Base-by-base conservation (phyloP, 2,329 filamentous ascomycete genomes). In the Passalora sequoiae region DNA sequence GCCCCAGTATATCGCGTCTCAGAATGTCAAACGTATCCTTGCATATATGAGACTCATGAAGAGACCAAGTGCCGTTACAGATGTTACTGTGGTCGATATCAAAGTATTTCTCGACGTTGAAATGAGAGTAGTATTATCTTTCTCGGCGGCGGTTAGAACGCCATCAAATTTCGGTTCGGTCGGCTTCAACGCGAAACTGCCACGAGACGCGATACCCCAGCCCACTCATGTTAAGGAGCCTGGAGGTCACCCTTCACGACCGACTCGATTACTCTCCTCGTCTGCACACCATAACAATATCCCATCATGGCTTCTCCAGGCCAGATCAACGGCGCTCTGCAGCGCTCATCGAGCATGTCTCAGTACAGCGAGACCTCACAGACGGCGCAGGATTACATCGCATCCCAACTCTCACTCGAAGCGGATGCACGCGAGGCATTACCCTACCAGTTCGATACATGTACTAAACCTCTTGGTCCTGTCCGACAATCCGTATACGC, bases 381-480 rank as follows among this genome's bases (percentile, higher is more conserved):
- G 46, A 79, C 76, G 6, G 76, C 75, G 38, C 66, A 69, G 58
- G 70, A 74, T 64, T 97, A 94, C 63, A 88, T 98, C 55, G 81
- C 87, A 57, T 82, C 81, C 43, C 92, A 98, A 64, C 82, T 96
- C 61, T 81, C 84, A 55, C 82, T 98, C 40, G 92, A 98, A 69
- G 87, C 86, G 15, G 92, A 98, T 69, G 92, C 92, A 35, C 88
- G 89, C 57, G 91, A 98, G 73, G 86, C 86, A 49, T 77, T 98
- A 5, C 92, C 92, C 54, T 98, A 95, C 64, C 89, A 92, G 68
- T 96, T 97, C 63, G 87, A 95, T 57, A 83, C 82, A 35, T 98
- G 92, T 69, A 97, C 92, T 36, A 84, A 89, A 55, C 80, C 84
- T n/a, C 81, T 97, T 20, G 92, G 92, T 0, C 77, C 89, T 6